A percentile compares a stretch with the other conserved stretches of the same genome.
These are phyloP conservation scores for Starmerella sp. DNA, from an alignment of 805 yeast genomes.

Conservation along the genomic window DNA sequence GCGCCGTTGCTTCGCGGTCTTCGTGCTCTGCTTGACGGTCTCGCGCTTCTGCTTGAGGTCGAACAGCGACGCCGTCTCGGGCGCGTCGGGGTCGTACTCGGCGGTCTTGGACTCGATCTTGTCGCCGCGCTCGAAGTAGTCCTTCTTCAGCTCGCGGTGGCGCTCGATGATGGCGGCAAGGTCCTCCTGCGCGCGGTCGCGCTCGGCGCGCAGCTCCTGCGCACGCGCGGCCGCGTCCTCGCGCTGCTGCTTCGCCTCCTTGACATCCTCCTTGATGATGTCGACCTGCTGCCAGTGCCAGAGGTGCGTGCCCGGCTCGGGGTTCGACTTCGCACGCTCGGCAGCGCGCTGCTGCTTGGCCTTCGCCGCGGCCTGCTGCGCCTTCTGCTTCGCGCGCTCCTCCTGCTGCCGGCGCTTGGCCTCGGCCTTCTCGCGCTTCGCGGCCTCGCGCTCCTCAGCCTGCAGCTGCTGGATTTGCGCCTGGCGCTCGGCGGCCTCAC, in stretches of 20 bases:
- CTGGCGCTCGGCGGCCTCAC: slow-evolving; percentile 33
- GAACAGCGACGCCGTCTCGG: slow-evolving; percentile 26
- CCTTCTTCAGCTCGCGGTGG: slow-evolving; percentile 22
- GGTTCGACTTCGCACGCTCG: slow-evolving; percentile 15
- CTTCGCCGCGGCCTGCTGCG: slow-evolving; percentile 15
- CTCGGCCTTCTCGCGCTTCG: slow-evolving; percentile 21
- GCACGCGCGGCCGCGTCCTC: slow-evolving; percentile 16
- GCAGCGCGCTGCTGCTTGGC: slow-evolving; percentile 19
- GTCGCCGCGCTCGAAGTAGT: slow-evolving; percentile 20
- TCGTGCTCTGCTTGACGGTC: slow-evolving; percentile 17
- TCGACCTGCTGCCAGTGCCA: slow-evolving; percentile 23
- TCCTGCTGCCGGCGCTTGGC: slow-evolving; percentile 29
- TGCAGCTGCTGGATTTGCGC: slow-evolving; percentile 31
- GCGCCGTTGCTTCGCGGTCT: slow-evolving; percentile 17
- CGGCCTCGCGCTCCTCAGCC: slow-evolving; percentile 15
- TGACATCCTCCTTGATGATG: slow-evolving; percentile 21
- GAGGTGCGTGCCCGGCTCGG: slow-evolving; percentile 16
- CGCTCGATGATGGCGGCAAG: slow-evolving; percentile 21
- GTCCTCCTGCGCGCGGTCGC: slow-evolving; percentile 21
- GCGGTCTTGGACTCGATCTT: slow-evolving; percentile 22
- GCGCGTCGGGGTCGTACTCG: slow-evolving; percentile 23
- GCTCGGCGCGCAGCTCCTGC: slow-evolving; percentile 14
- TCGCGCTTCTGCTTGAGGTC: slow-evolving; percentile 44
- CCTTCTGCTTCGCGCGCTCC: slow-evolving; percentile 16
- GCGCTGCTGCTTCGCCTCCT: slow-evolving; percentile 20